Evolutionary conservation across 345 rosid genomes (phyloP), one percentile per base, ranked within the genome.

Genomic region (Bruguiera gymnorhiza): DNA sequence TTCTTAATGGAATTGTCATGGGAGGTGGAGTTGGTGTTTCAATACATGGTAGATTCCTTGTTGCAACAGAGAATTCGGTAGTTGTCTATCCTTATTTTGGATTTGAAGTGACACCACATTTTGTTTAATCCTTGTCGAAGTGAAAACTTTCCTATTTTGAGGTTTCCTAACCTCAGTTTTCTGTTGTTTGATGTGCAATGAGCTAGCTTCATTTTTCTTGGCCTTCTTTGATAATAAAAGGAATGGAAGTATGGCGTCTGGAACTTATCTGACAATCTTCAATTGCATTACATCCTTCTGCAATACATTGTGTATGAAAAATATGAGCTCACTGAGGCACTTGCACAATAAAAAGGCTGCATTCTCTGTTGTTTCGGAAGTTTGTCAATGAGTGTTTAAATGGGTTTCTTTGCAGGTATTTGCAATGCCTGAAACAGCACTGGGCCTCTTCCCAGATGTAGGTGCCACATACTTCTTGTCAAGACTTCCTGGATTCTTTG

Each of bases 1-100:
- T 93, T 68, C 85, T 88, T 56, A 77, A 87, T 79, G 98, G 98
- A 72, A 87, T 93, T 65, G 89, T 85, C 76, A 88, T 90, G 95
- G 97, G 98, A 73, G 97, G 90, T 29, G 98, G 97, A 34, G 86
- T 83, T 78, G 97, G 97, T 75, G 81, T 73, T 75, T 87, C 97
- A 10, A 21, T 88, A 8, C 93, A 90, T 69, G 97, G 97, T 69
- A 79, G 84, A 75, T 88, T 93, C 74, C 91, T 92, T 13, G 77
- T 87, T 63, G 97, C 87, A 62, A 90, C 95, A 66, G 97, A 93
- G 75, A 93, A 87, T 62, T 74, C 88, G 82, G 97, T 93, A 74
- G 1, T 46, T 37, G 24, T 52, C 36, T 68, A 61, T 67, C 21
- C 63, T 61, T 57, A 31, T 67, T 11, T 63, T 3, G 29, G 63